A percentile compares a stretch with the other conserved stretches of the same genome.
Evolutionary conservation across 78 protist genomes (phyloP).

Genomic region (Andalucia godoyi): DNA sequence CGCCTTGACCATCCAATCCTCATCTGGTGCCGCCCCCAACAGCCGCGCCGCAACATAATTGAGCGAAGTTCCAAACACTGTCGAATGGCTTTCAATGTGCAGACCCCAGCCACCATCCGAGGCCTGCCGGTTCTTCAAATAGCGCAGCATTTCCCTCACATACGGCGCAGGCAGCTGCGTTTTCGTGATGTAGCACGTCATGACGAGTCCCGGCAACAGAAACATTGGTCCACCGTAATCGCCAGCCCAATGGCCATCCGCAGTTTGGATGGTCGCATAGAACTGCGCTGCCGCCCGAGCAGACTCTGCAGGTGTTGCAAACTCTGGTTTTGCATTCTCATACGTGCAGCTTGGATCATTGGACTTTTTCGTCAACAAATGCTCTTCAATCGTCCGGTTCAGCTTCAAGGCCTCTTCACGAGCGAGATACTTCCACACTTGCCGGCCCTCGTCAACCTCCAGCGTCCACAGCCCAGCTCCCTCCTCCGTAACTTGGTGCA

Average conservation of each 20-base stretch:
- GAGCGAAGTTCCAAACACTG: conserved; percentile 76
- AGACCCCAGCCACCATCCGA: conserved; percentile 80
- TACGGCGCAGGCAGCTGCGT: conserved; percentile 8
- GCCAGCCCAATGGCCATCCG: conserved; percentile 84
- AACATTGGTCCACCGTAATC: conserved; percentile 91
- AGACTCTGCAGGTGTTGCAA: not conserved
- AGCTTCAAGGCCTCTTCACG: not conserved
- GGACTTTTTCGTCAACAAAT: not conserved
- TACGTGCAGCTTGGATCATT: too few relatives aligned
- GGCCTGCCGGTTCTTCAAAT: conserved; percentile 50
- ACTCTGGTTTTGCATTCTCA: not conserved
- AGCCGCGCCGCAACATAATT: conserved; percentile 69
- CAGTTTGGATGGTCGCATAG: conserved; percentile 31
- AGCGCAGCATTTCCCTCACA: conserved; percentile 47
- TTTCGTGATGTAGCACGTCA: conserved; percentile 46
- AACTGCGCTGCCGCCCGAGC: conserved; percentile 15
- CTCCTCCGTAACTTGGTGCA: too few relatives aligned
- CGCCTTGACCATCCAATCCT: conserved; percentile 17
- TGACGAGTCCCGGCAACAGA: conserved; percentile 74
- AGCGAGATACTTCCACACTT: not conserved
- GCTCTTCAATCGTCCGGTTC: not conserved
- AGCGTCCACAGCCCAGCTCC: not conserved
- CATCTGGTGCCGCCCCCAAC: conserved; percentile 48
- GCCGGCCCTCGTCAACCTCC: not conserved
- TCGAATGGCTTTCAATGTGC: conserved; percentile 64